Conservation (phyloP, 2,329 filamentous ascomycete genomes). For the Diaporthe capsici region DNA sequence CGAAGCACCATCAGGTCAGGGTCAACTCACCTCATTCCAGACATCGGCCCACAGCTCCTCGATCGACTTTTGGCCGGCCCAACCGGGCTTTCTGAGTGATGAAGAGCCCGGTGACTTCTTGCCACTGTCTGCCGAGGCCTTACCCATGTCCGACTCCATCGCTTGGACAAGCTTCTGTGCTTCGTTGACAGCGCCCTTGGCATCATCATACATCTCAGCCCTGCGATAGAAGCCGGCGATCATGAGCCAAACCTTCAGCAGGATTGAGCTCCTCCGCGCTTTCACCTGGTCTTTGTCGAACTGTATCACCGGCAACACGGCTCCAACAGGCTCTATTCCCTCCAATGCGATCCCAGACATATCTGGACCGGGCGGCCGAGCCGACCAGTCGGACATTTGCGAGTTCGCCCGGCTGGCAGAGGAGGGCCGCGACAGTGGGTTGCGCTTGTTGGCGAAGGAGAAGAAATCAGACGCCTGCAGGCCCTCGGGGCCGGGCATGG, state of each 20-base stretch:
- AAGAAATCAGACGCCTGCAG: conserved; percentile 60
- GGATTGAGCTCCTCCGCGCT: conserved; percentile 63
- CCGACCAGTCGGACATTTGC: conserved; percentile 60
- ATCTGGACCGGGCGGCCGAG: conserved; percentile 56
- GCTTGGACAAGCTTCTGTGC: conserved; percentile 81
- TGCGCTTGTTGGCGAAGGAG: conserved; percentile 55
- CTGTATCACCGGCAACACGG: conserved; percentile 65
- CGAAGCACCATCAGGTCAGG: neutral
- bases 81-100: conserved; percentile 75
- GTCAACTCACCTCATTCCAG: conserved; percentile 78
- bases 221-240: conserved; percentile 90
- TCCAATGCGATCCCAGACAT: conserved; percentile 57
- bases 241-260: conserved; percentile 90
- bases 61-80: conserved; percentile 85
- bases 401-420: conserved; percentile 54
- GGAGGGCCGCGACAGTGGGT: conserved; percentile 57
- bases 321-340: conserved; percentile 60
- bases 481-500: conserved; percentile 56
- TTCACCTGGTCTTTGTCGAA: conserved; percentile 69
- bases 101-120: conserved; percentile 74
- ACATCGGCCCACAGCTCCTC: conserved; percentile 90
- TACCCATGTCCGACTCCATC: conserved; percentile 77
- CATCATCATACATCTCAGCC: conserved; percentile 84
- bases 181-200: conserved; percentile 83
- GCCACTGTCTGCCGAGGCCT: conserved; percentile 70